phyloP scores from a whole-genome alignment of 2,329 filamentous ascomycete genomes.

The Trichophyton schoenleinii region DNA sequence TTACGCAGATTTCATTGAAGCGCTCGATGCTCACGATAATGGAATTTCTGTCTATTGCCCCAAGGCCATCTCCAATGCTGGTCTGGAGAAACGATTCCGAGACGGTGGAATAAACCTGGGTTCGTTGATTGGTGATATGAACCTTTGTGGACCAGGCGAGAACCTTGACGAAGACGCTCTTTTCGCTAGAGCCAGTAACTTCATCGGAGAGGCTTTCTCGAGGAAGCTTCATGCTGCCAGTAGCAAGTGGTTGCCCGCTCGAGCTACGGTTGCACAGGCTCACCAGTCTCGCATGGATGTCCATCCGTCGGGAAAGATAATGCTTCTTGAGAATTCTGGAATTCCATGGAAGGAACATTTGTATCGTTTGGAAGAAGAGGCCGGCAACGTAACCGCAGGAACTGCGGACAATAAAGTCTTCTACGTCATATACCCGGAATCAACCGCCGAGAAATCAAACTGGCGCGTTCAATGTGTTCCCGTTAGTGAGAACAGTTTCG shows the following conservation, averaged over 20 bases:
- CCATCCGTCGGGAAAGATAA: constrained; percentile 62
- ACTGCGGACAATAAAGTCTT: constrained; percentile 37
- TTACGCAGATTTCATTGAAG: constrained; percentile 88
- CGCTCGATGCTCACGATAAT: constrained; percentile 95
- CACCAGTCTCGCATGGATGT: constrained; percentile 55
- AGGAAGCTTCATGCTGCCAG: constrained; percentile 65
- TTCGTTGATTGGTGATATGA: constrained; percentile 67
- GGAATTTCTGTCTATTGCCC: constrained; percentile 76
- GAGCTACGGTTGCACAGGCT: constrained; percentile 62
- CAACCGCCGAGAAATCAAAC: constrained; percentile 58
- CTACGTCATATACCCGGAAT: constrained; percentile 89
- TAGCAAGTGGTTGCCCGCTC: constrained; percentile 73
- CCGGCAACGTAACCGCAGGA: constrained; percentile 13
- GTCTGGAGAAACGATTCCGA: constrained; percentile 69
- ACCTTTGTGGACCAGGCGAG: constrained; percentile 47
- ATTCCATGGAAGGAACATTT: constrained; percentile 94
- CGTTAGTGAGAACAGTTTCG: constrained; percentile 69
- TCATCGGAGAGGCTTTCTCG: constrained; percentile 83
- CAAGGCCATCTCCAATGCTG: constrained; percentile 53
- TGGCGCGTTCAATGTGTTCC: constrained; percentile 95
- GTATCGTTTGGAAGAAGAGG: constrained; percentile 65
- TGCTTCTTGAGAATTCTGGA: constrained; percentile 66
- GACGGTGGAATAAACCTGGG: constrained; percentile 73
- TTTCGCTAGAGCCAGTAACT: constrained; percentile 62
- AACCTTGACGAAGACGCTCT: constrained; percentile 65